Conservation (phyloP, 1,284 basidiomycete genomes). For the Fomitopsis palustris region DNA sequence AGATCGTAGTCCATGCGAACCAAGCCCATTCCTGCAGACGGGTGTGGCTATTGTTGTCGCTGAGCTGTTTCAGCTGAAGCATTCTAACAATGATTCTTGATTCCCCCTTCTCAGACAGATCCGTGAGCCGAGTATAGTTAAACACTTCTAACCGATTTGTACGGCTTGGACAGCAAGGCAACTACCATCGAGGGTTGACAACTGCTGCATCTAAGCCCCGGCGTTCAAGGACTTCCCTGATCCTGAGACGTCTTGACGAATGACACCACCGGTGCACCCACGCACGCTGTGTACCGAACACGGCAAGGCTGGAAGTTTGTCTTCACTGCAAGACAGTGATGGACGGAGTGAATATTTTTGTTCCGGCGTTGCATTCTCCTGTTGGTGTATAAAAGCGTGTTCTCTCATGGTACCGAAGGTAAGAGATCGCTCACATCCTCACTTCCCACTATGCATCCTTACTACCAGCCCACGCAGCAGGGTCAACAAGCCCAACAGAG, state of each 20-base stretch:
- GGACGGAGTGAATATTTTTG: not conserved
- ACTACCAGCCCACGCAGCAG: not conserved
- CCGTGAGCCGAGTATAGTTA: not conserved
- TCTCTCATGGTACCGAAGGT: not conserved
- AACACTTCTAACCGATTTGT: not conserved
- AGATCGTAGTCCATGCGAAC: not conserved
- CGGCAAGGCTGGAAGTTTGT: not conserved
- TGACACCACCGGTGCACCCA: not conserved
- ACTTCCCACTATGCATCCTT: not conserved
- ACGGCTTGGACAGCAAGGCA: not conserved
- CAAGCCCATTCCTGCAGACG: not conserved
- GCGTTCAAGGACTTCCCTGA: conserved; percentile 1
- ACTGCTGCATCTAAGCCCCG: not conserved
- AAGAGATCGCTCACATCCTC: not conserved
- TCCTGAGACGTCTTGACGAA: not conserved
- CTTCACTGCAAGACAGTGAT: not conserved
- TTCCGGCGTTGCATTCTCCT: not conserved
- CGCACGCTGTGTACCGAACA: conserved; percentile 1
- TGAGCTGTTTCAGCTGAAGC: not conserved
- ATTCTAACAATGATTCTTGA: not conserved
- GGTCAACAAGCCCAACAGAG: not conserved
- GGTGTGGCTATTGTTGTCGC: not conserved
- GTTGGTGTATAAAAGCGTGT: not conserved
- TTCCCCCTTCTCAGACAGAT: not conserved
- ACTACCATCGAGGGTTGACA: not conserved